phyloP scores from a whole-genome alignment of 331 rosid genomes.

The Acacia concinna region DNA sequence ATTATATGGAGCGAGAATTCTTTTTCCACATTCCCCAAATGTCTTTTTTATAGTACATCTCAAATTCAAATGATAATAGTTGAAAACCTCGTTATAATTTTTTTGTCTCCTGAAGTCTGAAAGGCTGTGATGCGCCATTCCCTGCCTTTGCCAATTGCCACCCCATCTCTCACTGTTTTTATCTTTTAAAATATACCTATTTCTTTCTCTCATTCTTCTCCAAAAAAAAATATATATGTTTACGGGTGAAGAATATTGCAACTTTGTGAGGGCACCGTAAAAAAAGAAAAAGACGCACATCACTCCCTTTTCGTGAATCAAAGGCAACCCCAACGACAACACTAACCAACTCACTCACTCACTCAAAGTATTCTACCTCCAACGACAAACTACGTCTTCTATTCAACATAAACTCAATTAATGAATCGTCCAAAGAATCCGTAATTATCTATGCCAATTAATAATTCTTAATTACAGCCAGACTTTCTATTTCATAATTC shows the following conservation, averaged over 20 bases:
- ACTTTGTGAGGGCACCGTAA: background rate
- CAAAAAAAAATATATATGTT: background rate
- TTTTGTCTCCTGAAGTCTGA: too few relatives aligned
- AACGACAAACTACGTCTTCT: slow-evolving; percentile 48
- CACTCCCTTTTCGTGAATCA: slow-evolving; percentile 94
- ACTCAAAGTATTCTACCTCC: slow-evolving; percentile 84
- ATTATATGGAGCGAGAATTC: too few relatives aligned
- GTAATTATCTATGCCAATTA: slow-evolving; percentile 31
- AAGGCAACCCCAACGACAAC: slow-evolving; percentile 74
- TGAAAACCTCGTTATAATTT: too few relatives aligned
- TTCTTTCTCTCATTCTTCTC: background rate
- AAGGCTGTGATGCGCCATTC: slow-evolving; percentile 64
- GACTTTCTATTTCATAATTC: slow-evolving; percentile 48
- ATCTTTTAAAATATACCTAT: background rate
- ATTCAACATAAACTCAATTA: slow-evolving; percentile 31
- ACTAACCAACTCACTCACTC: slow-evolving; percentile 83
- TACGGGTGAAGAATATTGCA: background rate
- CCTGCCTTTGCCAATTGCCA: slow-evolving; percentile 31
- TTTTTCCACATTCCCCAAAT: too few relatives aligned
- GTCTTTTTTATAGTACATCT: too few relatives aligned
- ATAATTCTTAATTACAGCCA: slow-evolving; percentile 36
- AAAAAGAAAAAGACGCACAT: slow-evolving; percentile 38
- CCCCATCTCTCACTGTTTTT: background rate
- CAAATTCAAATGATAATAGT: too few relatives aligned
- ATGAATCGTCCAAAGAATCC: slow-evolving; percentile 42